A percentile compares a stretch with the other conserved stretches of the same genome.
Evolutionary conservation across 371 early-diverging fungal genomes (phyloP).

Genomic region (Syncephalastrum sp.): DNA sequence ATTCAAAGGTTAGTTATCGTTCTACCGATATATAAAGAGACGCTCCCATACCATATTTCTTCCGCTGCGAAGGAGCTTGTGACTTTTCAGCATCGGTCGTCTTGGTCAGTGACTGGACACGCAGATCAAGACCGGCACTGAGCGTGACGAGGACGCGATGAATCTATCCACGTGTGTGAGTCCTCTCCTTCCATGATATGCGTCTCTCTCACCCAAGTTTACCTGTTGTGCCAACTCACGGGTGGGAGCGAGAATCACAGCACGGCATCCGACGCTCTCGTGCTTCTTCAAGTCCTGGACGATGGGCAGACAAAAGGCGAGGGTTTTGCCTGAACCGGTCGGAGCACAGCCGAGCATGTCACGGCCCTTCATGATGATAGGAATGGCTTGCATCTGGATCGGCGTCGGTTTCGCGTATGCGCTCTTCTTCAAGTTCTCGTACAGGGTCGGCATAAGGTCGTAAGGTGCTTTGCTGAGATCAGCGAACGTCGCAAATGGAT

Average conservation of each 20-base stretch:
- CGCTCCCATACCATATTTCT: conserved; percentile 61
- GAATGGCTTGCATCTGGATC: conserved; percentile 94
- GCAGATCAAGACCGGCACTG: conserved; percentile 70
- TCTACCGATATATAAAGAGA: too few relatives aligned
- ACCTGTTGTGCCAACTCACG: conserved; percentile 96
- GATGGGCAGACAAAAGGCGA: conserved; percentile 94
- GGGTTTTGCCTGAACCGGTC: conserved; percentile 99
- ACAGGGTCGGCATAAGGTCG: conserved; percentile 55
- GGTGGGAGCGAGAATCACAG: conserved; percentile 95
- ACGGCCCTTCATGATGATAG: conserved; percentile 72
- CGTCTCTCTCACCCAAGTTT: not conserved
- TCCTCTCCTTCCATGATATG: not conserved
- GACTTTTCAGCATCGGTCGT: conserved; percentile 63
- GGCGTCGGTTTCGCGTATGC: conserved; percentile 91
- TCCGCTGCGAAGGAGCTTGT: conserved; percentile 63
- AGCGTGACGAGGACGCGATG: conserved; percentile 74
- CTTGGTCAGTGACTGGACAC: conserved; percentile 80
- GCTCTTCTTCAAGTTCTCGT: conserved; percentile 25
- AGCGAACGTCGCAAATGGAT: conserved; percentile 79
- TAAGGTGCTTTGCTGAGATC: conserved; percentile 74
- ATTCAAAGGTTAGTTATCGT: not conserved
- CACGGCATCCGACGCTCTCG: conserved; percentile 77
- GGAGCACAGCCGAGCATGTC: conserved; percentile 93
- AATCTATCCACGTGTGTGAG: conserved; percentile 47
- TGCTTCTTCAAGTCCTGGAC: conserved; percentile 78